A percentile compares a stretch with the other conserved stretches of the same genome.
Conservation (phyloP, 371 early-diverging fungal species). For the Rhizopus stolonifer region DNA sequence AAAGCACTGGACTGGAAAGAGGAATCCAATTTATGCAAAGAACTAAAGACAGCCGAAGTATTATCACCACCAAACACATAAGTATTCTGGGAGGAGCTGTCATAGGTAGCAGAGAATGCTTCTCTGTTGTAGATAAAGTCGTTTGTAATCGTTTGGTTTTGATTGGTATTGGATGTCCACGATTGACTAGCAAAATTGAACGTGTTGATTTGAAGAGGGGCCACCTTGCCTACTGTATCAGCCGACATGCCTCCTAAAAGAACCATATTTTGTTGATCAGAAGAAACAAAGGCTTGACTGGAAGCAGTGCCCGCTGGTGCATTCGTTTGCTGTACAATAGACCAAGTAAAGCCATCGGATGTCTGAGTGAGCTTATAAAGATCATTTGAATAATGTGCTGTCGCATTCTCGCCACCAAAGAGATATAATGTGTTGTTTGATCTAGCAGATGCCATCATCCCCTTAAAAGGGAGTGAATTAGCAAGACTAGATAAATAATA, state of each 20-base stretch:
- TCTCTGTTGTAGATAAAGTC: constrained; percentile 13
- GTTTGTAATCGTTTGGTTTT: background rate
- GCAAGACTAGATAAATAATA: constrained; percentile 24
- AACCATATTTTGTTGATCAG: constrained; percentile 16
- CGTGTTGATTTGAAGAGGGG: constrained; percentile 15
- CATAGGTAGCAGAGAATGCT: constrained; percentile 19
- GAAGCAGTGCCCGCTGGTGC: constrained; percentile 18
- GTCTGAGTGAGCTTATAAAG: constrained; percentile 23
- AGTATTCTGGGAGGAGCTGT: constrained; percentile 16
- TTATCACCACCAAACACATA: constrained; percentile 38
- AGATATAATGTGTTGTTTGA: constrained; percentile 23
- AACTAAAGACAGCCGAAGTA: constrained; percentile 9
- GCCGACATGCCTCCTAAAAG: constrained; percentile 26
- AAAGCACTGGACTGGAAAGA: constrained; percentile 19
- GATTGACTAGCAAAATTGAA: constrained; percentile 18
- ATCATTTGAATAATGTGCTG: constrained; percentile 16
- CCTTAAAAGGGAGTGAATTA: constrained; percentile 28
- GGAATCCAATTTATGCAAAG: constrained; percentile 32
- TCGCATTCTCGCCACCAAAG: constrained; percentile 36
- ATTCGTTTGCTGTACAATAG: constrained; percentile 20
- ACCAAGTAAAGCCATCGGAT: constrained; percentile 18
- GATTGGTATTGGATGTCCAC: constrained; percentile 17
- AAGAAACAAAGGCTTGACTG: constrained; percentile 23
- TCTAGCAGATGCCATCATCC: constrained; percentile 26
- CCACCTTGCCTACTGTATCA: constrained; percentile 2